Base-by-base conservation (phyloP, 345 rosid species). In the Citrus inodora region DNA sequence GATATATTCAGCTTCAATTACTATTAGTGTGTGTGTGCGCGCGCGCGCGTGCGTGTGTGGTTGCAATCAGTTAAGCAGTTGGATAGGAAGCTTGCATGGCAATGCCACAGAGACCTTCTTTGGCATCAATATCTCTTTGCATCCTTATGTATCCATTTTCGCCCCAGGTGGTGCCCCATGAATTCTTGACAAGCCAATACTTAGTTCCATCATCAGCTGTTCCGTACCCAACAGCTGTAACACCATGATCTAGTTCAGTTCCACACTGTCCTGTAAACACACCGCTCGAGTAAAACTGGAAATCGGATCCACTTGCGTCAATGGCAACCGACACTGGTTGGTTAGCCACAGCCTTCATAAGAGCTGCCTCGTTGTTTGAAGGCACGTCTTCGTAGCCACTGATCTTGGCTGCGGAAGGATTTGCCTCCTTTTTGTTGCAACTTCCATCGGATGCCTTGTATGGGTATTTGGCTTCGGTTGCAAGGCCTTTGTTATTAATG, bases 401-500 rank as follows among this genome's bases (percentile, higher is more conserved):
- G 63, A 82, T 82, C 59, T 71, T 35, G 58, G 74, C 80, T 0
- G 32, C 78, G 1, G 10, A 65, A 28, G 66, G 30, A 37, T 71
- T 64, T 73, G 48, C 79, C 68, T 73, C 65, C 58, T 33, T 71
- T 11, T 75, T 59, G 32, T 73, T 79, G 73, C 85, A 81, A 33
- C 65, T 68, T 67, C 79, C 79, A 40, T 73, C 74, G 16, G 24
- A 13, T 28, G 58, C 77, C 19, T 38, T 42, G 58, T 84, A 81
- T 4, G 84, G 84, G 56, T 81, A 84, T 14, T 81, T 81, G 3
- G 75, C 22, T 37, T 84, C 87, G 8, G 85, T 74, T n/a, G 78
- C 3, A 7, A 85, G 42, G 7, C 87, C 87, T 17, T 66, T 28
- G 80, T 85, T 80, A 4, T 38, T 40, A 2, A 77, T 82, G 0